phyloP scores from a whole-genome alignment of 1,139 yeast genomes.

The Taphrina pruni region DNA sequence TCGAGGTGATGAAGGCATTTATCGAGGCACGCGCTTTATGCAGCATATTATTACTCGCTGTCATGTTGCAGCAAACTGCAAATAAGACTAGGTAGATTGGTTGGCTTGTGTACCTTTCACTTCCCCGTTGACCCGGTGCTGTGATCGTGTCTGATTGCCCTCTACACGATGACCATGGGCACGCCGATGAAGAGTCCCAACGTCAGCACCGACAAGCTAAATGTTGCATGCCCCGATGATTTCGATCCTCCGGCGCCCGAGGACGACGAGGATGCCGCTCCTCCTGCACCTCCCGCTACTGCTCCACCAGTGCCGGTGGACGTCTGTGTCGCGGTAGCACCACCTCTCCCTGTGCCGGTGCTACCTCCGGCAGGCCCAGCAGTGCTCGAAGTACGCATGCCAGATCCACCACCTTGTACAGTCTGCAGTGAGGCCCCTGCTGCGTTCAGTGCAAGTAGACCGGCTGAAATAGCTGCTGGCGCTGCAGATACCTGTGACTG shows the following conservation, averaged over 20 bases:
- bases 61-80: not conserved
- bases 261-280: not conserved
- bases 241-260: constrained; percentile 13
- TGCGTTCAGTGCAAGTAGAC: constrained; percentile 2
- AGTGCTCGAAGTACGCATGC: constrained; percentile 17
- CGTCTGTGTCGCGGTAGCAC: not conserved
- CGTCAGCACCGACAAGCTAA: not conserved
- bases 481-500: constrained; percentile 17
- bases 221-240: not conserved
- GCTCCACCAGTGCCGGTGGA: not conserved
- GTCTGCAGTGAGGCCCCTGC: not conserved
- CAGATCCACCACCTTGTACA: not conserved
- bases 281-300: not conserved
- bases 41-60: not conserved
- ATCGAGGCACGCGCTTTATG: no score
- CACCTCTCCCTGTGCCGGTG: not conserved
- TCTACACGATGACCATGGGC: not conserved
- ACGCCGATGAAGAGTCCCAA: not conserved
- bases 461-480: constrained; percentile 19
- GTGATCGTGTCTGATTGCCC: not conserved
- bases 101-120: not conserved
- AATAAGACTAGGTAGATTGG: not conserved
- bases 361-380: constrained; percentile 7
- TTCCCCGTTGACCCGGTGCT: no score
- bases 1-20: no score